A percentile compares a stretch with the other conserved stretches of the same genome.
Conservation (phyloP, 2,329 filamentous ascomycete genomes). For the Monosporascus ibericus region DNA sequence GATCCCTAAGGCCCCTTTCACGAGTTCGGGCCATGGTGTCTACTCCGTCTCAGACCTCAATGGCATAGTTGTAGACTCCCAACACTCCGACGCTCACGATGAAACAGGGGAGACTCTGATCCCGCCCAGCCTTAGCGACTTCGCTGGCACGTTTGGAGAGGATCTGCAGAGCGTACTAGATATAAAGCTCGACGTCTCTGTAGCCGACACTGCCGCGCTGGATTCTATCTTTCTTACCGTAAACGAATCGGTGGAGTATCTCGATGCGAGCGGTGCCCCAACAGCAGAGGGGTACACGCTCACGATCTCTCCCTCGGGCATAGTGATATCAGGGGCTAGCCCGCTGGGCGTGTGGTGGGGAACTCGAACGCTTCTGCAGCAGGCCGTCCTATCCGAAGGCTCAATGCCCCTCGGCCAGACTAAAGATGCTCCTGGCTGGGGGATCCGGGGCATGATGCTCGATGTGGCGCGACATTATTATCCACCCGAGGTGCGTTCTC, state of each 20-base stretch:
- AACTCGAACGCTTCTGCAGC: conserved; percentile 49
- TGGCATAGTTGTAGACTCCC: conserved; percentile 37
- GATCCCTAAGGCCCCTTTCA: conserved; percentile 31
- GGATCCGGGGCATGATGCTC: conserved; percentile 40
- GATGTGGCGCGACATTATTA: conserved; percentile 53
- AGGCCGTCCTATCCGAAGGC: conserved; percentile 33
- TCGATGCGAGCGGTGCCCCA: conserved; percentile 37
- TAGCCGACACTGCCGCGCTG: conserved; percentile 11
- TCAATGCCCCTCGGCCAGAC: conserved; percentile 35
- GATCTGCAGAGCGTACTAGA: conserved; percentile 26
- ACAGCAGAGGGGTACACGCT: conserved; percentile 46
- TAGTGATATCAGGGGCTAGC: conserved; percentile 45
- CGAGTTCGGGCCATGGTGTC: conserved; percentile 12
- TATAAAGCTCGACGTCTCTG: conserved; percentile 22
- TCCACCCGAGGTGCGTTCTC: conserved; percentile 30
- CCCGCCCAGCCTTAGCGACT: conserved; percentile 41
- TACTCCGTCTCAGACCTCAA: conserved; percentile 23
- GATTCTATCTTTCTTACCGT: conserved; percentile 41
- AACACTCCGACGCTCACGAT: conserved; percentile 35
- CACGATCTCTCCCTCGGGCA: conserved; percentile 30
- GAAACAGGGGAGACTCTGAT: conserved; percentile 42
- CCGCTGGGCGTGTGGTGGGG: conserved; percentile 54
- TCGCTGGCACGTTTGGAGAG: conserved; percentile 38
- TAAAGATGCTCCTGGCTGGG: conserved; percentile 45
- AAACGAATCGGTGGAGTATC: conserved; percentile 31